Conservation (phyloP, 2,329 filamentous ascomycete genomes). For the Plenodomus tracheiphilus region DNA sequence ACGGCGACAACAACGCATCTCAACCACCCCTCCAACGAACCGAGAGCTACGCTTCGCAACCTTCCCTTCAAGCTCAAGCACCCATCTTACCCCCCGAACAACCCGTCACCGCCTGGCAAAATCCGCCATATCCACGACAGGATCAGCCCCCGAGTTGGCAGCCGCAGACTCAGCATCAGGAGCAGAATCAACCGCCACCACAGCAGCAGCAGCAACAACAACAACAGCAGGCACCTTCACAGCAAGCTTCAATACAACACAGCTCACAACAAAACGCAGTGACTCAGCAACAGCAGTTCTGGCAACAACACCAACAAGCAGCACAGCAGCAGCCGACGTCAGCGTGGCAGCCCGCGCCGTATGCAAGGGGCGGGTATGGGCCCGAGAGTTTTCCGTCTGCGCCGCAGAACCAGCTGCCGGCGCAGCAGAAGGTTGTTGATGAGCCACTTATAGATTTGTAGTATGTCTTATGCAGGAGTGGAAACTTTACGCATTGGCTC, state of each 20-base stretch:
- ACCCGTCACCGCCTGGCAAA: constrained; percentile 26
- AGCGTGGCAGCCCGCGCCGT: constrained; percentile 42
- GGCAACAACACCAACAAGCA: constrained; percentile 21
- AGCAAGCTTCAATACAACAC: constrained; percentile 15
- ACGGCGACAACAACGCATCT: constrained; percentile 29
- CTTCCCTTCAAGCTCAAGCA: constrained; percentile 30
- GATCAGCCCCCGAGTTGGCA: constrained; percentile 32
- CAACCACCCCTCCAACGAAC: constrained; percentile 34
- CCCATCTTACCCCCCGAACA: constrained; percentile 43
- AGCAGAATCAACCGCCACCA: constrained; percentile 31
- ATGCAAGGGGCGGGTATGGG: constrained; percentile 47
- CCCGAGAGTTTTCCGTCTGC: constrained; percentile 64
- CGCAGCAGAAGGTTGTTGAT: constrained; percentile 61
- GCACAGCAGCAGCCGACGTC: constrained; percentile 33
- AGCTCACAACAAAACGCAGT: constrained; percentile 12
- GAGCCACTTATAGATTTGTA: constrained; percentile 81
- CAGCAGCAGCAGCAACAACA: constrained; percentile 18
- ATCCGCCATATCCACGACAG: constrained; percentile 37
- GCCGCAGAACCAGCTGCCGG: constrained; percentile 59
- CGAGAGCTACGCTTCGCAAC: constrained; percentile 38
- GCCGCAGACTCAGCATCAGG: constrained; percentile 39
- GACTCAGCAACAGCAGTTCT: constrained; percentile 17
- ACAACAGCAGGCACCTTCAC: constrained; percentile 9
- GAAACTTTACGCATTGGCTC: neutral
- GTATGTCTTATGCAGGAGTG: neutral